Conservation (phyloP, 2,329 filamentous ascomycete genomes). For the Calonectria montana region DNA sequence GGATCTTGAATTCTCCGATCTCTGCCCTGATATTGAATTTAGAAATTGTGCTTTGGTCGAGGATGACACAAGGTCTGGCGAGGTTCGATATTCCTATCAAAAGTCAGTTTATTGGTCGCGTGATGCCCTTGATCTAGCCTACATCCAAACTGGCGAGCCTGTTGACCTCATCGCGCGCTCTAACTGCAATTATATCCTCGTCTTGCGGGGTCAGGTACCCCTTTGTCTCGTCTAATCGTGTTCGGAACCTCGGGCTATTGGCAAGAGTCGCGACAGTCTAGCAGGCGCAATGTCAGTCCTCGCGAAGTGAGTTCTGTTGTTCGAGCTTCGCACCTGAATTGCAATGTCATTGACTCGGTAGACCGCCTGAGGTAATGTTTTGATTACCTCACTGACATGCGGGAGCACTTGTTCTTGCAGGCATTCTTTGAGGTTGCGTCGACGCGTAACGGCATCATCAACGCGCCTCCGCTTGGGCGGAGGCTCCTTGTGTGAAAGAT, state of each 20-base stretch:
- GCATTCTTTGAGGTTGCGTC: conserved; percentile 38
- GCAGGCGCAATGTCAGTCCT: not conserved
- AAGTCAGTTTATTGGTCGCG: not conserved
- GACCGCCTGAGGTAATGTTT: conserved; percentile 34
- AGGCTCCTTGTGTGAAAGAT: conserved; percentile 37
- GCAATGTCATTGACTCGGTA: conserved; percentile 45
- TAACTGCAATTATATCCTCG: conserved; percentile 28
- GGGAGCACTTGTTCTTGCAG: conserved; percentile 48
- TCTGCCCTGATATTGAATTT: not conserved
- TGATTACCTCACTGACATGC: conserved; percentile 42
- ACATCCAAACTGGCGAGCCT: conserved; percentile 37
- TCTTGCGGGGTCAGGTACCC: conserved; percentile 32
- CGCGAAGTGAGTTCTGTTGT: not conserved
- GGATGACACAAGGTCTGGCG: not conserved
- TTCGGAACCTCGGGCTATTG: conserved; percentile 35
- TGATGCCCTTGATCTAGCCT: conserved; percentile 11
- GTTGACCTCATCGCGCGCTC: conserved; percentile 33
- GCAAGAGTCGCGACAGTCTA: conserved; percentile 41
- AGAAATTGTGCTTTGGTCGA: not conserved
- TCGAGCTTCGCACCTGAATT: conserved; percentile 40
- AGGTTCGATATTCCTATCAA: conserved; percentile 14
- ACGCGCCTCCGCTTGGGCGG: conserved; percentile 47
- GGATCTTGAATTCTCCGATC: not conserved
- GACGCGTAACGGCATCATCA: conserved; percentile 25
- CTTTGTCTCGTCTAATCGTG: conserved; percentile 37